A percentile compares a stretch with the other conserved stretches of the same genome.
phyloP scores from a whole-genome alignment of 768 basidiomycete genomes.

The Lanmaoa rubissima region DNA sequence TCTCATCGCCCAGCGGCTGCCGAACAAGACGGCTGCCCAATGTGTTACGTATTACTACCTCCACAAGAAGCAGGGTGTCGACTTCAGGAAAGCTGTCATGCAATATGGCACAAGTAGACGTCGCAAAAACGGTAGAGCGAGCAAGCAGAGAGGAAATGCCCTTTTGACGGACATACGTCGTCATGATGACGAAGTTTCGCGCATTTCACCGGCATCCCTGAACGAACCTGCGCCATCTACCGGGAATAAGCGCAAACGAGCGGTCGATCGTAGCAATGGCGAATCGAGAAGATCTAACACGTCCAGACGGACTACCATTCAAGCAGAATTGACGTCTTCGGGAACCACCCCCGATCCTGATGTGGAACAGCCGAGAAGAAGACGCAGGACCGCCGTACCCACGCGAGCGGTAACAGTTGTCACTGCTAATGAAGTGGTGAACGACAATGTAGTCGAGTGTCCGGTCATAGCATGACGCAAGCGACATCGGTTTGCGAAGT shows the following conservation, averaged over 20 bases:
- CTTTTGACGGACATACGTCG: conserved; percentile 77
- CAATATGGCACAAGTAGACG: conserved; percentile 66
- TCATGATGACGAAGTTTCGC: conserved; percentile 55
- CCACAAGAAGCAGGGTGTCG: conserved; percentile 85
- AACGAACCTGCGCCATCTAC: conserved; percentile 27
- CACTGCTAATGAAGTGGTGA: conserved; percentile 33
- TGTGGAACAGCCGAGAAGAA: conserved; percentile 51
- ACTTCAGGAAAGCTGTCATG: conserved; percentile 76
- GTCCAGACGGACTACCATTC: conserved; percentile 41
- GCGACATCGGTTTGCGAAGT: background rate
- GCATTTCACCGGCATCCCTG: conserved; percentile 21
- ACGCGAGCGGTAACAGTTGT: conserved; percentile 28
- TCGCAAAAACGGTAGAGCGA: conserved; percentile 52
- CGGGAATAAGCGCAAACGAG: conserved; percentile 43
- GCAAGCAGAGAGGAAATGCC: conserved; percentile 80
- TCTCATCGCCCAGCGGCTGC: conserved; percentile 76
- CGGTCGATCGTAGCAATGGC: conserved; percentile 27
- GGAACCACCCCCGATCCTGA: conserved; percentile 65
- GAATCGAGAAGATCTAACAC: conserved; percentile 35
- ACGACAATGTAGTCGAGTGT: conserved; percentile 33
- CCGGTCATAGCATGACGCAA: conserved; percentile 19
- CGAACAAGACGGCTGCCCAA: conserved; percentile 83
- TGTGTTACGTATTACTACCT: conserved; percentile 94
- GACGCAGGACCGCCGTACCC: conserved; percentile 35
- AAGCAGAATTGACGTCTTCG: conserved; percentile 47